Evolutionary conservation across 768 basidiomycete species (phyloP), one percentile per base, ranked within the genome.

Genomic region (Lepiota venenata): DNA sequence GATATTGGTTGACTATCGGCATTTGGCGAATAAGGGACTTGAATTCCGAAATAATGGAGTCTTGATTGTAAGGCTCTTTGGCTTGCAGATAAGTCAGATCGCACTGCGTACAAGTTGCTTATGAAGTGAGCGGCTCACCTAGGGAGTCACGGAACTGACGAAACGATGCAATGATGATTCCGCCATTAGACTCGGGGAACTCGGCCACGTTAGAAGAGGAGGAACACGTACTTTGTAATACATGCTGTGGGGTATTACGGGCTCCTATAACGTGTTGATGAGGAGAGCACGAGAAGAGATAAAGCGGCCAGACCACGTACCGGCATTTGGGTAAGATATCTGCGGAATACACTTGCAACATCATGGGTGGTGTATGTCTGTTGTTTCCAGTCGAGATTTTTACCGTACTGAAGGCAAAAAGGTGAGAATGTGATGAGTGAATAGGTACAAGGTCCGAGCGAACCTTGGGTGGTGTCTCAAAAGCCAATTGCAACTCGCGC

Each of bases 241-340:
- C 75, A 93, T 84, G 60, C 87, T 83, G 61, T 88, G 80, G 8
- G 96, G 96, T 71, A 98, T 93, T 60, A 98, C 92, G 36, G 96
- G 91, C 70, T 98, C 95, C 93, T 96, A 55, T 50, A 48, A 20
- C 21, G 11, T 48, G 38, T 25, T 16, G 50, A 18, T 44, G 56
- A 48, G 51, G 12, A 37, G 49, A 40, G 32, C 43, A 32, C 32
- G 53, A 50, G 56, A 22, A 50, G 47, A 37, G 39, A 27, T 21
- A 54, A 47, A 12, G 35, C 47, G 21, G 50, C 29, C 52, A 44
- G 18, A 41, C 20, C 55, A 83, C 91, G 68, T 63, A 95, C 95
- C 29, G 97, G 94, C 89, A 98, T 93, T 66, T 91, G 89, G 0
- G 95, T 98, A 47, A 99, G 83, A 70, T 93, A 99, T 74, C 96